These are phyloP conservation scores for Pseudogymnoascus sp. DNA, from an alignment of 2,329 filamentous ascomycete genomes.

Conservation along the genomic window DNA sequence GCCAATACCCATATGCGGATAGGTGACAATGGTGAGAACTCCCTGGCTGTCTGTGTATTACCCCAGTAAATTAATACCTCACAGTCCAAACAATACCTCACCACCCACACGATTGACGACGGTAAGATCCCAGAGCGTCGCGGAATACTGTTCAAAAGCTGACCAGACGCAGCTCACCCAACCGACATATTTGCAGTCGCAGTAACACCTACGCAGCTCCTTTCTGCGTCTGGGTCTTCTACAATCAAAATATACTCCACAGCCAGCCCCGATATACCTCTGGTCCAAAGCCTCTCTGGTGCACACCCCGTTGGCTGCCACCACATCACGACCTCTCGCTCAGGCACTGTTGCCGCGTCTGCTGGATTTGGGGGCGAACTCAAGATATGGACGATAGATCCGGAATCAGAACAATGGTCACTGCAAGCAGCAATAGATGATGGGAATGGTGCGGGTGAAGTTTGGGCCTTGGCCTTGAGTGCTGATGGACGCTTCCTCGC, in stretches of 20 bases:
- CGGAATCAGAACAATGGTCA: constrained; percentile 52
- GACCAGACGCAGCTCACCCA: constrained; percentile 57
- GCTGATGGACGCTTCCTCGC: constrained; percentile 77
- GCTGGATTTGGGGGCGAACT: constrained; percentile 86
- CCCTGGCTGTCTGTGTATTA: constrained; percentile 10
- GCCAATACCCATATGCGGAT: constrained; percentile 10
- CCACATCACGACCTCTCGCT: constrained; percentile 66
- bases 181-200: constrained; percentile 81
- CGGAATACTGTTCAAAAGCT: constrained; percentile 15
- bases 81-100: constrained; percentile 97
- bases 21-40: constrained; percentile 26
- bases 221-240: constrained; percentile 81
- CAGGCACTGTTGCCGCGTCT: constrained; percentile 68
- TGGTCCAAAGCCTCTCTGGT: constrained; percentile 69
- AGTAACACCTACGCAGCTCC: constrained; percentile 62
- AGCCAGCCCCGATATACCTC: constrained; percentile 60
- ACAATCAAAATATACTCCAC: constrained; percentile 76
- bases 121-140: constrained; percentile 45
- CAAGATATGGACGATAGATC: constrained; percentile 64
- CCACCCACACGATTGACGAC: constrained; percentile 81
- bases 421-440: constrained; percentile 43
- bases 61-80: constrained; percentile 16
- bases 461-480: constrained; percentile 84
- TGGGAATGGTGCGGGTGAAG: constrained; percentile 57
- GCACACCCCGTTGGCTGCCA: constrained; percentile 88